Evolutionary conservation across 371 early-diverging fungal species (phyloP), one percentile per base, ranked within the genome.

Genomic region (Dipsacomyces acuminosporus): DNA sequence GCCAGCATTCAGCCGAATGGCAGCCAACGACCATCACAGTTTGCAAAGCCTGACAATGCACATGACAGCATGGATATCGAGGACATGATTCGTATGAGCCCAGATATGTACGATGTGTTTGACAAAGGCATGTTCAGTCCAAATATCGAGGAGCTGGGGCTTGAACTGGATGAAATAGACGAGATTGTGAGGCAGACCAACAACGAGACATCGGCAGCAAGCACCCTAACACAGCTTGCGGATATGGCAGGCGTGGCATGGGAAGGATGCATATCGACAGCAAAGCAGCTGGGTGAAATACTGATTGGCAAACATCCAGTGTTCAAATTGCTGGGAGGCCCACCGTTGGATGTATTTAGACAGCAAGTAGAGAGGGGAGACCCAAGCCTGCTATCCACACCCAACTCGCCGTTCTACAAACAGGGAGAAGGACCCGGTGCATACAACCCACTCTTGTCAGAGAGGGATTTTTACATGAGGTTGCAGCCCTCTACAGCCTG

Each of bases 401-500:
- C 69, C 6, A 59, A 59, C 21, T 69, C 69, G n/a, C 51, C 69
- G 26, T 69, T 69, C 46, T 63, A 69, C 19, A 56, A 54, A 6
- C 69, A 63, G 13, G 69, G 69, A 17, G 59, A 54, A 1, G 69
- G 69, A 0, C 69, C 69, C 3, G 69, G 69, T 13, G 64, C 69
- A 0, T 63, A 69, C 46, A 69, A 69, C 38, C 69, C 69, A 8
- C 62, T 69, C 9, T 45, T 69, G 44, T 63, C 64, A 0, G 69
- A 69, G 19, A 63, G 64, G 1, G 69, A 69, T 24, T 63, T 69
- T 35, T 69, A 69, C 49, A 69, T 69, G 69, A 64, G 69, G 34
- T 42, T 69, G 49, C 69, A 69, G 64, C 69, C 69, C 15, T 69
- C 69, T n/a, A 69, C 69, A 1, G 69, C 69, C 4, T 69, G 69